Conservation (phyloP, 2,329 filamentous ascomycete species). For the Xylaria arbuscula region DNA sequence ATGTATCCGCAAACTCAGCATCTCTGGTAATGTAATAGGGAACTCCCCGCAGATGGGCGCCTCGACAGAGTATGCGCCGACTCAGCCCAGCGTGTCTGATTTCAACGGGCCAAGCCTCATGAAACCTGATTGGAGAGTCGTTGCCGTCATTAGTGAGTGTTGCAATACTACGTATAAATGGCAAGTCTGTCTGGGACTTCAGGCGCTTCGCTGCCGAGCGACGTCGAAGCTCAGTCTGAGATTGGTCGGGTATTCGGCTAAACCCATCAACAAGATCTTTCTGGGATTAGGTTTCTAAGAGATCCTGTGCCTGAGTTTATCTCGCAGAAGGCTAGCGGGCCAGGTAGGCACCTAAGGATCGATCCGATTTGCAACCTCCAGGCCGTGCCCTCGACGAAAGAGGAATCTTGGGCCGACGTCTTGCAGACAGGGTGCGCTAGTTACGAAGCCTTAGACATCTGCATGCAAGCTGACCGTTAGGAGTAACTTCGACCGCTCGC, state of each 20-base stretch:
- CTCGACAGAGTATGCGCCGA: conserved; percentile 12
- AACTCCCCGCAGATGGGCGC: conserved; percentile 20
- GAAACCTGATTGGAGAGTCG: conserved; percentile 16
- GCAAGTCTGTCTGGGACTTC: conserved; percentile 22
- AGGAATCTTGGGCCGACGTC: conserved; percentile 24
- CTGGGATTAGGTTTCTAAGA: conserved; percentile 18
- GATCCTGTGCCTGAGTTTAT: conserved; percentile 37
- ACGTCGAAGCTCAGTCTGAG: not conserved
- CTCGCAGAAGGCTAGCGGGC: conserved; percentile 22
- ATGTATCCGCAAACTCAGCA: not conserved
- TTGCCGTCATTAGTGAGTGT: conserved; percentile 3
- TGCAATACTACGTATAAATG: conserved; percentile 27
- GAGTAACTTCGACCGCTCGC: conserved; percentile 15
- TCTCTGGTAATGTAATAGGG: not conserved
- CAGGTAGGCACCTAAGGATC: not conserved
- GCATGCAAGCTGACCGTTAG: conserved; percentile 32
- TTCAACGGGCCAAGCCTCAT: conserved; percentile 11
- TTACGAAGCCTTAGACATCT: conserved; percentile 14
- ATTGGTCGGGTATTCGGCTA: conserved; percentile 26
- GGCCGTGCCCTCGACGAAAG: conserved; percentile 25
- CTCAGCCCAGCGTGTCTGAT: conserved; percentile 24
- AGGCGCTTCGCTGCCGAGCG: conserved; percentile 5
- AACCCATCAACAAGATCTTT: conserved; percentile 18
- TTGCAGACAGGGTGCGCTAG: conserved; percentile 15
- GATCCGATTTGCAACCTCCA: conserved; percentile 19